phyloP scores from a whole-genome alignment of 2,329 filamentous ascomycete genomes.

The Shiraia sp. region DNA sequence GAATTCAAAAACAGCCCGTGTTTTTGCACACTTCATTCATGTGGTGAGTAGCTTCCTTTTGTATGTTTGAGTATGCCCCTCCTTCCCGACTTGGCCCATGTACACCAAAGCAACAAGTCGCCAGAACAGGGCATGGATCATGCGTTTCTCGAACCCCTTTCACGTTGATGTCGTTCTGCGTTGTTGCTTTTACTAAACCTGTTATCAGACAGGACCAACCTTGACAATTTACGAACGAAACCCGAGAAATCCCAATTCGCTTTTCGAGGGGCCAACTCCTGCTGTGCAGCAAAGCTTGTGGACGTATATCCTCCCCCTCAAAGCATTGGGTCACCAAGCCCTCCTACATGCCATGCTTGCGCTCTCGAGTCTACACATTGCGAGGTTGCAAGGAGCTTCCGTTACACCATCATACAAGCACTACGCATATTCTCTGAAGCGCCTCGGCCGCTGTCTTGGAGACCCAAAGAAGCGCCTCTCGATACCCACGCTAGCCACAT shows the following conservation, averaged over 20 bases:
- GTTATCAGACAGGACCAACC: conserved; percentile 69
- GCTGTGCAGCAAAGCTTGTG: conserved; percentile 51
- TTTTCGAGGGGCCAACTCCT: conserved; percentile 57
- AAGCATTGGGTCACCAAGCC: conserved; percentile 82
- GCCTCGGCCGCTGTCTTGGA: conserved; percentile 75
- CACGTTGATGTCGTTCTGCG: background rate
- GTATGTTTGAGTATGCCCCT: background rate
- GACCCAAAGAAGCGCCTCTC: conserved; percentile 72
- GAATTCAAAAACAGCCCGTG: conserved; percentile 75
- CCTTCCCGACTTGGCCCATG: background rate
- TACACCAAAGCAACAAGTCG: too few species aligned
- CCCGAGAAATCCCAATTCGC: conserved; percentile 70
- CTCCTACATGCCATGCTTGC: conserved; percentile 90
- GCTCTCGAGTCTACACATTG: conserved; percentile 82
- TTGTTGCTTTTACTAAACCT: conserved; percentile 9
- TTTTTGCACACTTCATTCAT: conserved; percentile 91
- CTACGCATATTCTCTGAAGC: conserved; percentile 82
- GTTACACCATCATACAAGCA: conserved; percentile 85
- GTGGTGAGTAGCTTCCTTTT: conserved; percentile 49
- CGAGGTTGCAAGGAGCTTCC: conserved; percentile 74
- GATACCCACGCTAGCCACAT: conserved; percentile 83
- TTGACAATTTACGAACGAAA: conserved; percentile 88
- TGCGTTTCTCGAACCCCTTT: too few species aligned
- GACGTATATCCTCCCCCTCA: conserved; percentile 76
- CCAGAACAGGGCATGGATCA: too few species aligned